Evolutionary conservation across 805 yeast species (phyloP).

Genomic region (Spathaspora girioi): DNA sequence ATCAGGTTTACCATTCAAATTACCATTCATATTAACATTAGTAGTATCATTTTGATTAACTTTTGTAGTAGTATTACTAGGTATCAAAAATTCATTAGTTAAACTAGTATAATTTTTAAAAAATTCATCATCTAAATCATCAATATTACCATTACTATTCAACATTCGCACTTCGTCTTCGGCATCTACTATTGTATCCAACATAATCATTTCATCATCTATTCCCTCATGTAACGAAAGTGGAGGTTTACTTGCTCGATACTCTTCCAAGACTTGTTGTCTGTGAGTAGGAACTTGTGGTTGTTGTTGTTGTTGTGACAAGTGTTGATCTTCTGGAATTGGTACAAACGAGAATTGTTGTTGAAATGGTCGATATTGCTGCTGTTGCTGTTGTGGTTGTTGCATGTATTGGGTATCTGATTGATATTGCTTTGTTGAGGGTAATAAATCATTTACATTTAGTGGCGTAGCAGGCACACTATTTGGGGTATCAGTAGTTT

Average conservation of each 20-base stretch:
- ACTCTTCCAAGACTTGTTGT: constrained; percentile 4
- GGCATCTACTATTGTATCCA: constrained; percentile 1
- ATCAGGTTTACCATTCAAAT: constrained; percentile 1
- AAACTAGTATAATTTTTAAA: constrained; percentile 8
- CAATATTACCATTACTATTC: not conserved
- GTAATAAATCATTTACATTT: constrained; percentile 10
- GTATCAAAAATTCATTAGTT: constrained; percentile 3
- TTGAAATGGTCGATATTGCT: not conserved
- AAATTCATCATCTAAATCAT: constrained; percentile 4
- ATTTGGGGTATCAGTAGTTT: constrained; percentile 1
- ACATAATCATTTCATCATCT: constrained; percentile 8
- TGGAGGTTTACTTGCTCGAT: constrained; percentile 8
- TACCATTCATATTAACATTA: not conserved
- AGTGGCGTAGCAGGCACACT: constrained; percentile 11
- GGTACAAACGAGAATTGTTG: not conserved
- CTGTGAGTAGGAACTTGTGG: not conserved
- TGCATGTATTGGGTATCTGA: not conserved
- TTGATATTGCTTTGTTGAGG: constrained; percentile 2
- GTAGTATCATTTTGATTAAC: not conserved
- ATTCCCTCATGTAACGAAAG: constrained; percentile 7
- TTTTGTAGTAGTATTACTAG: not conserved
- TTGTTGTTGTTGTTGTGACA: not conserved
- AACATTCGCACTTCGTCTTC: not conserved
- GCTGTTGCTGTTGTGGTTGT: not conserved
- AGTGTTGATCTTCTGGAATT: not conserved